phyloP scores from a whole-genome alignment of 768 basidiomycete genomes.

The Pleurotus eryngii region DNA sequence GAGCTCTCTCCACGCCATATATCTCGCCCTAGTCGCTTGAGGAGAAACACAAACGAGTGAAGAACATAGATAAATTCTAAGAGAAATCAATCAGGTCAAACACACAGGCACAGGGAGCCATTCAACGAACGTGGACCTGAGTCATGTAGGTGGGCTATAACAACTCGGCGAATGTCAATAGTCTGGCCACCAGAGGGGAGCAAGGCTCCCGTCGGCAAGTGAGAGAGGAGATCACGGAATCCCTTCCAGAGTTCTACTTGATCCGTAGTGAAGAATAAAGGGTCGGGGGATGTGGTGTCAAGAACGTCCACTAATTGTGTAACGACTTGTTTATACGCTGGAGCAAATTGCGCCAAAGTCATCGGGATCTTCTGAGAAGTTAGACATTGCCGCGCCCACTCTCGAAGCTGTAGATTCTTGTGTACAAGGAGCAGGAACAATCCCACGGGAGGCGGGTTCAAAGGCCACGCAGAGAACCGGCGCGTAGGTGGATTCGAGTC shows the following conservation, averaged over 20 bases:
- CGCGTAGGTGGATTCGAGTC: constrained; percentile 32
- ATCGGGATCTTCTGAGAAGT: constrained; percentile 41
- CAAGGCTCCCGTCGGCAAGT: constrained; percentile 46
- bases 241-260: constrained; percentile 51
- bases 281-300: background rate
- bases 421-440: constrained; percentile 58
- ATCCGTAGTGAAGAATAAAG: constrained; percentile 31
- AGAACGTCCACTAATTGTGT: constrained; percentile 35
- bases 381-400: constrained; percentile 52
- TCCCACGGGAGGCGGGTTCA: constrained; percentile 55
- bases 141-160: constrained; percentile 60
- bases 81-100: constrained; percentile 12
- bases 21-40: constrained; percentile 49
- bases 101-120: constrained; percentile 2
- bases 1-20: constrained; percentile 72
- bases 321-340: constrained; percentile 44
- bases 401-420: constrained; percentile 43
- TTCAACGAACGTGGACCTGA: constrained; percentile 53
- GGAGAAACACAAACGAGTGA: constrained; percentile 54
- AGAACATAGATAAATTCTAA: constrained; percentile 61
- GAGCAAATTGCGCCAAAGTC: constrained; percentile 40
- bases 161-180: constrained; percentile 46
- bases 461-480: constrained; percentile 49
- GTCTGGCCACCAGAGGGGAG: constrained; percentile 29
- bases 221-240: constrained; percentile 40